Conservation (phyloP, 345 rosid genomes). For the Linum lewisii region DNA sequence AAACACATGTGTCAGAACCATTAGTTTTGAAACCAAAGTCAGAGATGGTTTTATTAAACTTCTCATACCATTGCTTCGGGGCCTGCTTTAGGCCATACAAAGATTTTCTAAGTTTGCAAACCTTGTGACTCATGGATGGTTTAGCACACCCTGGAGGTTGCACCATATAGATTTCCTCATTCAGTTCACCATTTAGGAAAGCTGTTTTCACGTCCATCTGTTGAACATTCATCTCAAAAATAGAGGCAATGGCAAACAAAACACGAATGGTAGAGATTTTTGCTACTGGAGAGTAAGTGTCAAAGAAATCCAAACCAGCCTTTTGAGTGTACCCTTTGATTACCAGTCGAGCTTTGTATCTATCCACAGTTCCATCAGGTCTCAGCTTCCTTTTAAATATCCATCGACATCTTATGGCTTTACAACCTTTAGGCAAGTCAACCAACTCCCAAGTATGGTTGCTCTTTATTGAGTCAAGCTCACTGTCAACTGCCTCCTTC, state of each 20-base stretch:
- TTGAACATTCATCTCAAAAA: no score
- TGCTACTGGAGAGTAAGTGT: neutral
- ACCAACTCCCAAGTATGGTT: neutral
- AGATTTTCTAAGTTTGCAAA: no score
- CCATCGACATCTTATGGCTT: neutral
- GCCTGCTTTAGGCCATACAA: no score
- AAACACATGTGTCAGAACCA: neutral
- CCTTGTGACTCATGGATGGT: no score
- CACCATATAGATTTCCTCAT: neutral
- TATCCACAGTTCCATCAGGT: no score
- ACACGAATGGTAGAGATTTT: neutral
- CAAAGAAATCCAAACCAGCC: neutral
- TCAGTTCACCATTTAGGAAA: neutral
- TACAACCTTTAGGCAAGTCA: neutral
- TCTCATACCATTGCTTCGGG: no score
- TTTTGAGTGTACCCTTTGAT: neutral
- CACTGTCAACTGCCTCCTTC: neutral
- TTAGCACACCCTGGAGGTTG: neutral
- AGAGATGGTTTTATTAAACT: no score
- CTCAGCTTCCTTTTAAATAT: neutral
- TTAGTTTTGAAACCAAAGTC: neutral
- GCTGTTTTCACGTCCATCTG: neutral
- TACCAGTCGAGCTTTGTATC: neutral
- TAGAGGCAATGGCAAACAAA: neutral
- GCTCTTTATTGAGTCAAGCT: neutral